Evolutionary conservation across 352 stramenopile species (phyloP), one percentile per base, ranked within the genome.

Genomic region (Elongisporangium anandrum): DNA sequence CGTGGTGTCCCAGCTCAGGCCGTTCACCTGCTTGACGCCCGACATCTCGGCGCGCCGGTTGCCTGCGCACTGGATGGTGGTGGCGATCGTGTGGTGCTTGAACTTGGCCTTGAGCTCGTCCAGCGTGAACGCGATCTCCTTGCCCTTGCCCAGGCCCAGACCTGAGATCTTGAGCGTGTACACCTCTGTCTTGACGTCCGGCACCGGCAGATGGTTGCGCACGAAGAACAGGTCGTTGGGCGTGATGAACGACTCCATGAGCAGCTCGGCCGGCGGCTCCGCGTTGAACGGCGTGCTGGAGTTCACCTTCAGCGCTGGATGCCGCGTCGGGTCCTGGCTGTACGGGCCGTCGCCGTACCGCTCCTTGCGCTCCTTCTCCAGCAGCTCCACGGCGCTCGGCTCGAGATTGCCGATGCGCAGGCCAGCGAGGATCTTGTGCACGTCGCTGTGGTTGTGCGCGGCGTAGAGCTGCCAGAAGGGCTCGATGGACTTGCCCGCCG

Each of bases 211-310:
- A 72, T 99, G 97, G 80, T 99, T 97, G 4, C 97, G 79, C 62
- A 99, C 97, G 68, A 99, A 99, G 73, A 98, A 99, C 12, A 99
- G 68, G 5, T 97, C 88, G 62, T 94, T 96, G 5, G 97, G 97
- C 10, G 97, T 99, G 60, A 98, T 90, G 66, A 98, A 99, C 52
- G 79, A 89, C 65, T 97, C 68, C 52, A 96, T 97, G 19, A 99
- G 76, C 39, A 99, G 69, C 61, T 97, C 81, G 2, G 78, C 61
- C 9, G 96, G 95, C 4, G 95, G 89, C 77, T 99, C 96, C 1
- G 93, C 91, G 69, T 99, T 99, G 70, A 98, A 98, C 7, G 96
- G 92, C 72, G 94, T 92, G 64, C 83, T 96, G 19, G 80, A 95
- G 73, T 98, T 97, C 34, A 99, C 82, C 53, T 93, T 95, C 4